Base-by-base conservation (phyloP, 805 yeast species). In the Candida silvatica region DNA sequence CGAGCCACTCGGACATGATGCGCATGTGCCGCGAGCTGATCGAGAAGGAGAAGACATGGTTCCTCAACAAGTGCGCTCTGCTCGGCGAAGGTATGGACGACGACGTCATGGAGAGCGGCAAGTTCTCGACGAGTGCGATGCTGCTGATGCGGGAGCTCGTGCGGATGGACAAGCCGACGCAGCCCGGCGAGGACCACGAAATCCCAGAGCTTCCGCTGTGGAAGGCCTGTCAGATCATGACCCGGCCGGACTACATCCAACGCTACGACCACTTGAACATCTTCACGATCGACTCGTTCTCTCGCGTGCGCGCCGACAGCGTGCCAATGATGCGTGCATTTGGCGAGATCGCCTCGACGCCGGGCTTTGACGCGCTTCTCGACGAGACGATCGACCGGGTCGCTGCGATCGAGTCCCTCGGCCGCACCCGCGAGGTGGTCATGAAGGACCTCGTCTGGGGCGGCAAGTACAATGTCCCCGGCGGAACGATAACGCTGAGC, bases 291-390 rank as follows among this genome's bases (percentile, higher is more conserved):
- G 92, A 84, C 56, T 73, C 84, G 1, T 69, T 72, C 38, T 75
- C 85, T 0, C 62, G 71, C 35, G 94, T 84, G 3, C 62, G 81
- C 24, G 90, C 94, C 0, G 94, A 84, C 52, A 76, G 85, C 6
- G 80, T 81, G 3, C 88, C 90, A 1, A 83, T 84, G 94, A 81
- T 84, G 94, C 69, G 88, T 45, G 94, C 90, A 4, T 84, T 84
- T 52, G 74, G 81, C 39, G 94, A 84, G 50, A 80, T 84, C 34
- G 78, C 79, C 2, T 60, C 72, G 3, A 77, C 74, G 55, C 81
- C 84, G 1, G 82, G 80, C 6, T 84, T 84, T 44, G 77, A 80
- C 30, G 69, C 76, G 38, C 58, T 83, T 17, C 56, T 84, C 20
- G 67, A 70, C 14, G 82, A 79, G 34, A 78, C 90, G 0, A 56